Evolutionary conservation across 495 filamentous ascomycete species (phyloP), one percentile per base, ranked within the genome.

Genomic region (Articulospora tetracladia): DNA sequence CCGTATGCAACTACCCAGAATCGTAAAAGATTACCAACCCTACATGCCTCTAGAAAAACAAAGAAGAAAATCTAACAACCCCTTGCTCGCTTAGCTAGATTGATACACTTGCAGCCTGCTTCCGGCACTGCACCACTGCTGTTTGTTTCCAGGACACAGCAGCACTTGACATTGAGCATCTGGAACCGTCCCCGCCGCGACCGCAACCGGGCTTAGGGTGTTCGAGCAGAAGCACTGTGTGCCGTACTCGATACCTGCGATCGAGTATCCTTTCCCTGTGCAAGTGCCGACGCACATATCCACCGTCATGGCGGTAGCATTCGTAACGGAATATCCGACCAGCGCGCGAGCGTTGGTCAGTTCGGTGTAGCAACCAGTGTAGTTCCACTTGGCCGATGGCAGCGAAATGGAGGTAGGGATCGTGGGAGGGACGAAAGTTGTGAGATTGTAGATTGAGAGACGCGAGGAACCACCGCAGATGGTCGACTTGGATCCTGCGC

Each of bases 391-490:
- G 39, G 39, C 3, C 19, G 47, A 50, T 4, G 47, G 26, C 22
- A 36, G 26, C 1, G 30, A n/a, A 17, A 44, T 44, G 47, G 47
- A 8, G 3, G n/a, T 6, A 3, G 52, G 44, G 57, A 63, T 58
- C 36, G 49, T 6, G 11, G 64, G 57, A 4, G 59, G 52, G 1
- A 58, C 28, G 4, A 66, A 59, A 1, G 62, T 63, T 4, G 68
- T 74, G 25, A 71, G 68, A 13, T 70, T 73, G 64, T 72, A 80
- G 15, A 79, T 46, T 17, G 65, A 74, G 11, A 83, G 50, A 20
- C 72, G 72, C 44, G 62, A 55, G 0, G 68, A 58, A 13, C 72
- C 77, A 20, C 79, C 79, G 50, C 79, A 83, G 53, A 64, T 70
- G 59, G 81, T 61, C 1, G 61, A 67, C 10, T 53, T 17, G 56